phyloP scores from a whole-genome alignment of 805 yeast genomes.

The Cyberlindnera petersonii region DNA sequence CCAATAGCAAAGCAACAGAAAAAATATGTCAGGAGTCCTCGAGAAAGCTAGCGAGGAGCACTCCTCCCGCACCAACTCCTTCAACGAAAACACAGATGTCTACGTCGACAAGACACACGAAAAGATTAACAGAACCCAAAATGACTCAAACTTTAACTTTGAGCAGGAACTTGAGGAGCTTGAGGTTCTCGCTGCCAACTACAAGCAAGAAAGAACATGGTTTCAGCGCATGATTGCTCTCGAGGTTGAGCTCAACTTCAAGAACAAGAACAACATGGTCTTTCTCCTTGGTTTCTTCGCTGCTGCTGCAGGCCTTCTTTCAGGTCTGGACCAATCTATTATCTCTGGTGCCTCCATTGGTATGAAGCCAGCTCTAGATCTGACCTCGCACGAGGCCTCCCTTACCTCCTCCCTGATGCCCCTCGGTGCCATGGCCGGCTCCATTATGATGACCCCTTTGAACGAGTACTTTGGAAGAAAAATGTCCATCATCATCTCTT shows the following conservation, averaged over 20 bases:
- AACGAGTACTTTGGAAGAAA: conserved; percentile 55
- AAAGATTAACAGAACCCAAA: conserved; percentile 14
- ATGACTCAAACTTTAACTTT: conserved; percentile 31
- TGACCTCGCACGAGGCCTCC: conserved; percentile 43
- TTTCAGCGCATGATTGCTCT: conserved; percentile 36
- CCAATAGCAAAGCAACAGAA: background rate
- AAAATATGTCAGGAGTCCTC: conserved; percentile 9
- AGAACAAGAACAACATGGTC: conserved; percentile 44
- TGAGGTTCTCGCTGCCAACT: conserved; percentile 27
- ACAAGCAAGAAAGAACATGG: conserved; percentile 31
- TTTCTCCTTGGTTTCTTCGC: conserved; percentile 52
- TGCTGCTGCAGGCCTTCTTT: conserved; percentile 58
- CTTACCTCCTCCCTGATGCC: conserved; percentile 60
- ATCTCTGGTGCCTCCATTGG: conserved; percentile 60
- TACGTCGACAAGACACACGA: conserved; percentile 16
- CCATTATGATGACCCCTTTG: conserved; percentile 55
- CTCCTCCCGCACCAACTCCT: conserved; percentile 4
- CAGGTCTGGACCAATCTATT: conserved; percentile 65
- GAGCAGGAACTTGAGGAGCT: conserved; percentile 36
- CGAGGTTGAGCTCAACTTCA: conserved; percentile 39
- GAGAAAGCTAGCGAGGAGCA: conserved; percentile 11
- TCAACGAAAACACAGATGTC: conserved; percentile 7
- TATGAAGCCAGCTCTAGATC: conserved; percentile 39
- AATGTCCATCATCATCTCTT: conserved; percentile 49
- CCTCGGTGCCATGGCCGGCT: conserved; percentile 64